phyloP scores from a whole-genome alignment of 2,329 filamentous ascomycete genomes.

The Aspergillus fructus region DNA sequence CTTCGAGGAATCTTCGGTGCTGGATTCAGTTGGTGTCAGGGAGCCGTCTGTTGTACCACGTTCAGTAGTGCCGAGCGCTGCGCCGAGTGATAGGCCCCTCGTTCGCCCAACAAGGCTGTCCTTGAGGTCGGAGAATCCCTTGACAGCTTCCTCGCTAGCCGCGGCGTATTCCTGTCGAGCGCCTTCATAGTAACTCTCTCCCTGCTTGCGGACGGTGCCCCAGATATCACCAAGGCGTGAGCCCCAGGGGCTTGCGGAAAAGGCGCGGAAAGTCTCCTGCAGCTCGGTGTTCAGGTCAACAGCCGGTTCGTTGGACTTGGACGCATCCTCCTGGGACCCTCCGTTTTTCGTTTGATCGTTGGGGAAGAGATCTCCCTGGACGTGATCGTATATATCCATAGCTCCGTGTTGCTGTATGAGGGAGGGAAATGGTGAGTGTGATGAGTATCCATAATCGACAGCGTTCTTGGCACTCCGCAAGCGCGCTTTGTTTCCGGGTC shows the following conservation, averaged over 20 bases:
- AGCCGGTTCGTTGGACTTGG: constrained; percentile 34
- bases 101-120: constrained; percentile 70
- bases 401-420: constrained; percentile 13
- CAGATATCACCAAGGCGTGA: constrained; percentile 83
- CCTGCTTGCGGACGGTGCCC: constrained; percentile 90
- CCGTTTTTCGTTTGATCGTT: constrained; percentile 52
- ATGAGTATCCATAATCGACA: constrained; percentile 1
- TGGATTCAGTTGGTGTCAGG: constrained; percentile 27
- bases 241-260: constrained; percentile 90
- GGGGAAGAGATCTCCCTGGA: constrained; percentile 75
- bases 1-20: constrained; percentile 17
- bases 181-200: constrained; percentile 83
- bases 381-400: constrained; percentile 99
- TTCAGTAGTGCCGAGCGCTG: constrained; percentile 25
- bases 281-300: constrained; percentile 77
- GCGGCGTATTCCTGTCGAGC: constrained; percentile 77
- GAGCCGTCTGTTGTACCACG: constrained; percentile 30
- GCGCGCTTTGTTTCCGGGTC: constrained; percentile 18
- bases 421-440: constrained; percentile 2
- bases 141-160: constrained; percentile 76
- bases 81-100: constrained; percentile 67
- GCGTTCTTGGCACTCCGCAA: constrained; percentile 6
- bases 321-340: constrained; percentile 44
- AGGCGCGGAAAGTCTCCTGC: constrained; percentile 91
- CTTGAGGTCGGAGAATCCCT: constrained; percentile 71